Base-by-base conservation (phyloP, 208 protist genomes). In the Angomonas ambiguus region DNA sequence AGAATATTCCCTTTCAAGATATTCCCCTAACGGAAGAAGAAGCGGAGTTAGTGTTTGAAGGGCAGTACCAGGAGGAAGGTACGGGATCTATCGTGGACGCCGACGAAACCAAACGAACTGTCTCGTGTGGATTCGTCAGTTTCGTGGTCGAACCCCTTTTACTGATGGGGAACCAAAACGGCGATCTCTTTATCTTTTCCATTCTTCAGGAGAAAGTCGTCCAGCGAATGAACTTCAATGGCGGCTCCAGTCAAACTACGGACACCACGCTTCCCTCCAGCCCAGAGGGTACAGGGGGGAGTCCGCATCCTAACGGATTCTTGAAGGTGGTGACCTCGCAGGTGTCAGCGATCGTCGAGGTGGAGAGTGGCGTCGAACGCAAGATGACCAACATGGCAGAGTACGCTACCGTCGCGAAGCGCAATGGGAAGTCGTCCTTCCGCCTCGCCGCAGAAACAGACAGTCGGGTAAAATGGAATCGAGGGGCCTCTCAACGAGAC, bases 81-180 rank as follows among this genome's bases (percentile, higher is more conserved):
- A 30, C 4, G 2, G 11, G 53, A 32, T 51, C 32, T 27, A 97
- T 85, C 60, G 56, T 91, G 18, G 81, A 88, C 6, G 93, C 92
- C 22, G 86, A 98, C 62, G 81, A 91, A 25, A 51, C 71, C 11
- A 71, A 65, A 11, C 72, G 77, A 18, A 89, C 82, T 32, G 82
- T 96, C 22, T 69, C 88, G 11, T 71, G 91, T 25, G 82, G 83
- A 4, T 69, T 91, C 30, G 42, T 96, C 16, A 77, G 87, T 77
- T 65, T 91, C 60, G 82, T 67, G 4, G 80, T 94, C 22, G 82
- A 96, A 72, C 91, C 97, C 4, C 75, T 84, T 49, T 73, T 94
- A 1, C 38, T 97, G 16, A 65, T 98, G 10, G 82, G 91, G 33
- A 95, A 96, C 55, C 82, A 94, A 62, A 83, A 79, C 67, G 86